These are phyloP conservation scores for Lepidium aucheri DNA, from an alignment of 345 rosid species.

Conservation along the genomic window DNA sequence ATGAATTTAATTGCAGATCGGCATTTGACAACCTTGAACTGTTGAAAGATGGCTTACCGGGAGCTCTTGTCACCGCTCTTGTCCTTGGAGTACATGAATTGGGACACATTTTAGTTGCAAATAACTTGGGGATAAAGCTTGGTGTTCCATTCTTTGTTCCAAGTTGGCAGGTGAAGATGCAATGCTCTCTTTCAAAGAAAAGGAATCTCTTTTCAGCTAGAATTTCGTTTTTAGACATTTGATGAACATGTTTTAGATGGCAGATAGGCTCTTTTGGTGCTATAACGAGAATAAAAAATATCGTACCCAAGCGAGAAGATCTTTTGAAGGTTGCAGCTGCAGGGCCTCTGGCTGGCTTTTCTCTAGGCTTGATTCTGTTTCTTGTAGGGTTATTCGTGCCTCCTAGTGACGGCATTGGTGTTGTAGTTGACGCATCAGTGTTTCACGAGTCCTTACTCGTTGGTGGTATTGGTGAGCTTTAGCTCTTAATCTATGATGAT, in stretches of 20 bases:
- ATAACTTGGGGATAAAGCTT: slow-evolving; percentile 55
- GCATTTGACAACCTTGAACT: slow-evolving; percentile 67
- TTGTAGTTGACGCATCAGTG: slow-evolving; percentile 79
- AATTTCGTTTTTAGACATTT: slow-evolving; percentile 8
- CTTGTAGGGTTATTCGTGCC: slow-evolving; percentile 80
- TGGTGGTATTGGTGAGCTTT: slow-evolving; percentile 76
- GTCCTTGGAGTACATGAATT: slow-evolving; percentile 76
- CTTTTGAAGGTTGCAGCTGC: slow-evolving; percentile 86
- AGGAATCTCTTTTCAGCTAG: background rate
- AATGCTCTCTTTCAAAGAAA: background rate
- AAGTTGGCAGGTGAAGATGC: slow-evolving; percentile 84
- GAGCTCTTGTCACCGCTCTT: slow-evolving; percentile 78
- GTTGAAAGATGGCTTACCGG: slow-evolving; percentile 70
- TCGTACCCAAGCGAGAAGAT: slow-evolving; percentile 81
- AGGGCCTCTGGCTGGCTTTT: slow-evolving; percentile 92
- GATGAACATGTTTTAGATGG: slow-evolving; percentile 42
- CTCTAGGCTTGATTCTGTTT: slow-evolving; percentile 65
- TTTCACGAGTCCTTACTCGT: slow-evolving; percentile 88
- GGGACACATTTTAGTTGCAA: slow-evolving; percentile 66
- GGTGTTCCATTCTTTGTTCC: slow-evolving; percentile 94
- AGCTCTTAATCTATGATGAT: background rate
- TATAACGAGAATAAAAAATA: slow-evolving; percentile 75
- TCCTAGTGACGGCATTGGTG: slow-evolving; percentile 81
- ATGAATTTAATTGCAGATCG: slow-evolving; percentile 43
- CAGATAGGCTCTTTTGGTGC: slow-evolving; percentile 99